These are phyloP conservation scores for Diplodia seriata DNA, from an alignment of 2,329 filamentous ascomycete genomes.

Conservation along the genomic window DNA sequence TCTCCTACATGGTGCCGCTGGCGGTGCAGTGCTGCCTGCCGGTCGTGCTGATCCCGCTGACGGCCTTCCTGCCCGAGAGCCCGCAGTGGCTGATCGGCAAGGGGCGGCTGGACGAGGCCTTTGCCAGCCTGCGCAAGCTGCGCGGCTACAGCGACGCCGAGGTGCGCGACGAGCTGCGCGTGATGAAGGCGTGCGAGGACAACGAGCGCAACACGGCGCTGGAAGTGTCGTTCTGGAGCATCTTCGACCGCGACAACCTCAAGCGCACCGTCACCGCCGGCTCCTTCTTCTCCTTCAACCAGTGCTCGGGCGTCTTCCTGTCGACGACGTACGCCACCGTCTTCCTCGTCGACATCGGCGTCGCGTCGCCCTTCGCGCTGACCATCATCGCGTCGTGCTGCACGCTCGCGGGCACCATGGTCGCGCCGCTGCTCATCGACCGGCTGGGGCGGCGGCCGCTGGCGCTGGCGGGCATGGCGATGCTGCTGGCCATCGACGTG, in stretches of 20 bases:
- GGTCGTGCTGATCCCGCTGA: conserved; percentile 41
- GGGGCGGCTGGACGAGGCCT: conserved; percentile 51
- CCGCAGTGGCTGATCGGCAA: conserved; percentile 66
- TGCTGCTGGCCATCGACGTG: conserved; percentile 36
- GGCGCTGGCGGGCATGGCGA: conserved; percentile 46
- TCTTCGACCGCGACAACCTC: conserved; percentile 46
- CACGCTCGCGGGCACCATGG: conserved; percentile 59
- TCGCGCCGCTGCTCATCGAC: conserved; percentile 68
- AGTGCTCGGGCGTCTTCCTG: conserved; percentile 46
- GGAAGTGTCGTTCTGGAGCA: conserved; percentile 46
- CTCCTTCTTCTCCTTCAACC: conserved; percentile 29
- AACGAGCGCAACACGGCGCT: conserved; percentile 38
- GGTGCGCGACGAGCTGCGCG: conserved; percentile 44
- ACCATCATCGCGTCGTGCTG: conserved; percentile 64
- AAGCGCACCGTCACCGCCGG: conserved; percentile 50
- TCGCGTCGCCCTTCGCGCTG: conserved; percentile 71
- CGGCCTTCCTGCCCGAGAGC: conserved; percentile 60
- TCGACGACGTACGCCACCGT: conserved; percentile 61
- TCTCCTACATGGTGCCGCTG: conserved; percentile 46
- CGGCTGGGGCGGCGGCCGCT: conserved; percentile 65
- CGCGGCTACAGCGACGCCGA: conserved; percentile 43
- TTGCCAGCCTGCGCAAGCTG: conserved; percentile 37
- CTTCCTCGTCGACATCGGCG: conserved; percentile 79
- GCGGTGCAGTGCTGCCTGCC: conserved; percentile 47
- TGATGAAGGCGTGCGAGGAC: conserved; percentile 43